Evolutionary conservation across 129 eudicot genomes (phyloP).

Genomic region (Helichrysum umbraculigerum): DNA sequence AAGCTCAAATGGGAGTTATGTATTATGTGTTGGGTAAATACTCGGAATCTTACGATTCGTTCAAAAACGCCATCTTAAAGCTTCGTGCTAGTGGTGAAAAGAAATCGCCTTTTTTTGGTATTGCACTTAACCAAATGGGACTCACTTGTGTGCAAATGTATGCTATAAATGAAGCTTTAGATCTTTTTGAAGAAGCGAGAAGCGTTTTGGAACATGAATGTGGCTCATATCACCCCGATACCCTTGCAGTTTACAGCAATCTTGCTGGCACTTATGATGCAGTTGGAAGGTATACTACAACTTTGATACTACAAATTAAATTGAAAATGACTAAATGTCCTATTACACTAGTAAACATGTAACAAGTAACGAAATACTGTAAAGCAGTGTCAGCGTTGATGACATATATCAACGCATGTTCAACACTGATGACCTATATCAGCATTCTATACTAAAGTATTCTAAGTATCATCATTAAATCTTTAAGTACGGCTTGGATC

Average conservation of each 20-base stretch:
- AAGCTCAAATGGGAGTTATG: conserved; percentile 92
- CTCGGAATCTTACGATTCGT: conserved; percentile 57
- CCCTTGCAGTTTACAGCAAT: conserved; percentile 83
- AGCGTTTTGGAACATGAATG: conserved; percentile 63
- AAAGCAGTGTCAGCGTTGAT: no score
- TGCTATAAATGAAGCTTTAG: conserved; percentile 67
- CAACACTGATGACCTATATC: no score
- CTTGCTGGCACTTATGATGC: conserved; percentile 95
- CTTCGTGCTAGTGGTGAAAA: conserved; percentile 84
- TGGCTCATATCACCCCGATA: conserved; percentile 83
- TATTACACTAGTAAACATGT: not conserved
- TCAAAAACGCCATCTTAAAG: conserved; percentile 54
- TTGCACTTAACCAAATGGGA: conserved; percentile 91
- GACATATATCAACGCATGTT: no score
- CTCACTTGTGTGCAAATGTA: conserved; percentile 75
- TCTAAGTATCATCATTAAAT: no score
- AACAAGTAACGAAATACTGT: no score
- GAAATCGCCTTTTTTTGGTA: conserved; percentile 82
- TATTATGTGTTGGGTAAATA: conserved; percentile 67
- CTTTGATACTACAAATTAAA: not conserved
- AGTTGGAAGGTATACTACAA: conserved; percentile 62
- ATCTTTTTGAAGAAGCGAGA: conserved; percentile 77
- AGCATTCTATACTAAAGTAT: no score
- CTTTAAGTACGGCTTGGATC: no score
- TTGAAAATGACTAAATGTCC: not conserved